Base-by-base conservation (phyloP, 2,329 filamentous ascomycete species). In the Didymella keratinophila region DNA sequence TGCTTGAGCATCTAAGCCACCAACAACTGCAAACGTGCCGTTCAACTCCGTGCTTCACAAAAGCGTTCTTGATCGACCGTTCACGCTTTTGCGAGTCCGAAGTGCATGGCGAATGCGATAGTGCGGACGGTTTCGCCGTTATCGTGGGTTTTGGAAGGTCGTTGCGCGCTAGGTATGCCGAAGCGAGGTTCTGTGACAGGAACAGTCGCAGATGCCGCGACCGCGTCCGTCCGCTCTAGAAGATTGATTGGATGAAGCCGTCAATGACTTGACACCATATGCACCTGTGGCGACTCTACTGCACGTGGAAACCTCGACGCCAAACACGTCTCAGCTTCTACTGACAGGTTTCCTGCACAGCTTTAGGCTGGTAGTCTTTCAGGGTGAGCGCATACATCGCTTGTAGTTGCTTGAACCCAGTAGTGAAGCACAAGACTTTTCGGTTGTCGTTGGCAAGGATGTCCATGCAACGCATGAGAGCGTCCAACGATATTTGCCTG, bases 1-100 rank as follows among this genome's bases (percentile, higher is more conserved):
- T 64, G 62, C 62, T 65, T 69, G 50, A 58, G 52, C 39, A 42
- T 61, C 64, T 63, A 59, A 61, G 68, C 68, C 62, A 60, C 61
- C 21, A 57, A 36, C 18, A 39, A 12, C 12, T 47, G 46, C 46
- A 58, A 54, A 54, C 50, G 28, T 46, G 56, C 50, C 50, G 50
- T 37, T 21, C 39, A 25, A 20, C 28, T 54, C 50, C 50, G 56
- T 54, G 50, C 56, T 54, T 54, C 46, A 58, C 4, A 39, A 21
- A 6, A 28, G 36, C 18, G 14, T 42, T 47, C 32, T 46, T 32
- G 39, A 50, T 10, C 32, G 6, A 21, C 27, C 21, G 10, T 46
- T 54, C 37, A 20, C 8, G 12, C 9, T 42, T 44, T 11, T 34
- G 12, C 3, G 4, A 50, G n/a, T 34, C 8, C 18, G 32, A 11